phyloP scores from a whole-genome alignment of 306 rosid species.

The Lotus japonicus region DNA sequence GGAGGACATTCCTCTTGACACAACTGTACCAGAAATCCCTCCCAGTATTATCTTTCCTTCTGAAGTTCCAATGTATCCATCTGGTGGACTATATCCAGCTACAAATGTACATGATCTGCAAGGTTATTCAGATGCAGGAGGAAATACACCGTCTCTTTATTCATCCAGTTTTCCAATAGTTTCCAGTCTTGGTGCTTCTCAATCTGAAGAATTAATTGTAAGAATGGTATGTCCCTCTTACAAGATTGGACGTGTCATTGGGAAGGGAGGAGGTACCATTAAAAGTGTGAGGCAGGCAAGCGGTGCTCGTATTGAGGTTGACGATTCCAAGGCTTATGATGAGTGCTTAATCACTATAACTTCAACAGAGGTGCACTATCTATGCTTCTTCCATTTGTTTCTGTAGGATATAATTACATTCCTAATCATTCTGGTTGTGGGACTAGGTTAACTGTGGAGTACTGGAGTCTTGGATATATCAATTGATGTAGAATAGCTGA shows the following conservation, averaged over 20 bases:
- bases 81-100: constrained; percentile 65
- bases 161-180: constrained; percentile 78
- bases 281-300: constrained; percentile 85
- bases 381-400: neutral
- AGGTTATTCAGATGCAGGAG: constrained; percentile 65
- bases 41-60: constrained; percentile 80
- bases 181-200: constrained; percentile 50
- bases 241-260: constrained; percentile 94
- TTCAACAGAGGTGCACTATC: constrained; percentile 60
- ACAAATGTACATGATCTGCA: constrained; percentile 72
- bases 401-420: constrained; percentile 18
- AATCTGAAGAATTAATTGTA: constrained; percentile 46
- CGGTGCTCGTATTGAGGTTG: constrained; percentile 89
- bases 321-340: constrained; percentile 71
- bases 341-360: constrained; percentile 71
- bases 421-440: constrained; percentile 5
- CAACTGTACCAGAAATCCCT: constrained; percentile 57
- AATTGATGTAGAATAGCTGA: neutral
- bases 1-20: constrained; percentile 83
- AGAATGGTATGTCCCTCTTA: constrained; percentile 73
- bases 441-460: neutral
- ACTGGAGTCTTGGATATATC: neutral
- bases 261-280: constrained; percentile 89
- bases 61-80: constrained; percentile 71
- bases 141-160: constrained; percentile 68